Evolutionary conservation across 352 stramenopile species (phyloP).

Genomic region (Globisporangium acanthophoron): DNA sequence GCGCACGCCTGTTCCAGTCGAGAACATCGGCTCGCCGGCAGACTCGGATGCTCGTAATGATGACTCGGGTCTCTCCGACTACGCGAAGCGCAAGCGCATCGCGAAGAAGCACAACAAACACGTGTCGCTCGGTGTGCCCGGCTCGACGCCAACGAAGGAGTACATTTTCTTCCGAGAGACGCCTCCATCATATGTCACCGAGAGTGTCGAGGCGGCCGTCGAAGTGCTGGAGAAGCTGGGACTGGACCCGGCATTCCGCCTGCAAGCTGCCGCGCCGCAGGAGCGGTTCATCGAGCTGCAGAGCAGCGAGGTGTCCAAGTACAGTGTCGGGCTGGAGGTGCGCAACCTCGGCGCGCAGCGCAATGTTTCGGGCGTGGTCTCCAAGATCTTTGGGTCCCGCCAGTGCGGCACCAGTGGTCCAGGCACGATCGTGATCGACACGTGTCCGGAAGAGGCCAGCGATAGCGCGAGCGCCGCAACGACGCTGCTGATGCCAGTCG

Average conservation of each 20-base stretch:
- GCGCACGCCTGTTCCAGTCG: conserved; percentile 5
- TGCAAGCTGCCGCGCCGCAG: conserved; percentile 18
- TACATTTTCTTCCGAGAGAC: conserved; percentile 84
- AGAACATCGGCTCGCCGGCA: conserved; percentile 3
- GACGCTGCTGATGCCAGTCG: background rate
- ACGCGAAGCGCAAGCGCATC: conserved; percentile 44
- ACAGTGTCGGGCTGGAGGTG: conserved; percentile 53
- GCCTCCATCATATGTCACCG: conserved; percentile 70
- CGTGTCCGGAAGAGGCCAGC: conserved; percentile 17
- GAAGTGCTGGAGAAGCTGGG: conserved; percentile 46
- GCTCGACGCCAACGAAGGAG: conserved; percentile 66
- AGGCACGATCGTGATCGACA: conserved; percentile 73
- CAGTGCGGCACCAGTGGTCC: conserved; percentile 62
- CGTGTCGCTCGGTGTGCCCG: conserved; percentile 51
- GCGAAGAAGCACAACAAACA: conserved; percentile 39
- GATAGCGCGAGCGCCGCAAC: background rate
- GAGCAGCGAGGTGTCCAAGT: conserved; percentile 78
- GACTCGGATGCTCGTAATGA: conserved; percentile 3
- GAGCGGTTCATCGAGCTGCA: conserved; percentile 73
- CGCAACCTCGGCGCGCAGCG: conserved; percentile 40
- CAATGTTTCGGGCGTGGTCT: conserved; percentile 53
- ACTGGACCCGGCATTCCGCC: conserved; percentile 36
- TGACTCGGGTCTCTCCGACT: conserved; percentile 32
- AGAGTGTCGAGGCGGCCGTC: conserved; percentile 59
- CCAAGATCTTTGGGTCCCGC: conserved; percentile 65